Conservation (phyloP, 148 eudicot genomes). For the Fallopia convolvulus region DNA sequence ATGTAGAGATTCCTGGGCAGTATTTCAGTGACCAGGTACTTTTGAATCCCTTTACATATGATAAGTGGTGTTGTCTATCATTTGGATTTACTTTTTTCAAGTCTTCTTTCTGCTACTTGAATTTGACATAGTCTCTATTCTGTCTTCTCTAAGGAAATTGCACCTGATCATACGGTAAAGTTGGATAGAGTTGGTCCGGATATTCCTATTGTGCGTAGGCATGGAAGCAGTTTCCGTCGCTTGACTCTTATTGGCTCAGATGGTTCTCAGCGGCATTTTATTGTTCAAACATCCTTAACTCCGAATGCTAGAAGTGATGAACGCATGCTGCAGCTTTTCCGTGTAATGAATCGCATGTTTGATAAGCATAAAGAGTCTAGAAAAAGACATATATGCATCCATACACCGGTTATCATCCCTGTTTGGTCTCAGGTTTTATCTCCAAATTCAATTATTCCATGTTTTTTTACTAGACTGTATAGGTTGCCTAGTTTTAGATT, state of each 20-base stretch:
- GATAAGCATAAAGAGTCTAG: slow-evolving; percentile 98
- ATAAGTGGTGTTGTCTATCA: not conserved
- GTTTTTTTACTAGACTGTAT: not conserved
- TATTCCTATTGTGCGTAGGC: slow-evolving; percentile 91
- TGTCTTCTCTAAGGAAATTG: slow-evolving; percentile 53
- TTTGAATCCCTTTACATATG: not conserved
- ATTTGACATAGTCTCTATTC: not conserved
- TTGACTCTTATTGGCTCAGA: slow-evolving; percentile 96
- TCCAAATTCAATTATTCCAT: slow-evolving; percentile 6
- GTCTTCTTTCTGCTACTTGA: not conserved
- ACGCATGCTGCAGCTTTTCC: slow-evolving; percentile 96
- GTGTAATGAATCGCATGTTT: slow-evolving; percentile 93
- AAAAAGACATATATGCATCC: slow-evolving; percentile 87
- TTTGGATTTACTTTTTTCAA: not conserved
- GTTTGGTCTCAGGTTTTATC: slow-evolving; percentile 92
- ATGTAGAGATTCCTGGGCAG: slow-evolving; percentile 98
- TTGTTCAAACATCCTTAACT: slow-evolving; percentile 86
- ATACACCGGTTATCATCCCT: slow-evolving; percentile 93
- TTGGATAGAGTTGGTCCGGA: slow-evolving; percentile 95
- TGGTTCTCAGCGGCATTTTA: slow-evolving; percentile 97
- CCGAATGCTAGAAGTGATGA: slow-evolving; percentile 99
- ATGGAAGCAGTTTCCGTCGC: slow-evolving; percentile 95
- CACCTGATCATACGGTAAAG: slow-evolving; percentile 98
- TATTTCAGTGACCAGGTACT: slow-evolving; percentile 91
- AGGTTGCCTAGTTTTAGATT: not conserved